phyloP scores from a whole-genome alignment of 73 alveolate species.

The Paramecium bursaria region DNA sequence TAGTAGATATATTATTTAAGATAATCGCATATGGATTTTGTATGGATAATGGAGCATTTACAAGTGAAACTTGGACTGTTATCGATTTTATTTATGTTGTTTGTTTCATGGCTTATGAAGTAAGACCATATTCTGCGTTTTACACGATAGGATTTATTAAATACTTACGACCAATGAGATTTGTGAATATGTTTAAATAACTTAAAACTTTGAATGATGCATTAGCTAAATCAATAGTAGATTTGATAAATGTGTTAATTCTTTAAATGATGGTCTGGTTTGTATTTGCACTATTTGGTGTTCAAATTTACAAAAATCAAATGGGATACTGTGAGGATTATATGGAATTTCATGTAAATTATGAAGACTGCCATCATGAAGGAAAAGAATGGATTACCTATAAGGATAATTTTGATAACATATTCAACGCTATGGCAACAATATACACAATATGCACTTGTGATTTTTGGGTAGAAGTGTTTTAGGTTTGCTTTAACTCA shows the following conservation, averaged over 20 bases:
- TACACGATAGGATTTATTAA: neutral
- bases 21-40: slow-evolving; percentile 22
- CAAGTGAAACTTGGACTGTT: slow-evolving; percentile 51
- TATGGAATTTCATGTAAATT: neutral
- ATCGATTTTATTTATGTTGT: slow-evolving; percentile 26
- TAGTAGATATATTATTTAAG: slow-evolving; percentile 10
- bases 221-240: slow-evolving; percentile 7
- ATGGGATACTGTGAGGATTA: slow-evolving; percentile 56
- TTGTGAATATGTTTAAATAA: slow-evolving; percentile 3
- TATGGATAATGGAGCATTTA: slow-evolving; percentile 36
- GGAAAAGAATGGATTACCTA: slow-evolving; percentile 15
- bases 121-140: neutral
- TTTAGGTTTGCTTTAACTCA: slow-evolving; percentile 29
- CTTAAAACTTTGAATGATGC: slow-evolving; percentile 15
- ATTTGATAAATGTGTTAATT: slow-evolving; percentile 19
- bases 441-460: neutral
- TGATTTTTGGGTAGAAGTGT: slow-evolving; percentile 38
- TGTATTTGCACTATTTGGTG: slow-evolving; percentile 43
- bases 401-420: slow-evolving; percentile 38
- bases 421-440: slow-evolving; percentile 23
- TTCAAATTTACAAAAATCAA: slow-evolving; percentile 10
- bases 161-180: slow-evolving; percentile 44
- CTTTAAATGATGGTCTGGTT: slow-evolving; percentile 47
- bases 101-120: neutral
- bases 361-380: slow-evolving; percentile 5